Base-by-base conservation (phyloP, 768 basidiomycete genomes). In the Tylopilus subfusipes region DNA sequence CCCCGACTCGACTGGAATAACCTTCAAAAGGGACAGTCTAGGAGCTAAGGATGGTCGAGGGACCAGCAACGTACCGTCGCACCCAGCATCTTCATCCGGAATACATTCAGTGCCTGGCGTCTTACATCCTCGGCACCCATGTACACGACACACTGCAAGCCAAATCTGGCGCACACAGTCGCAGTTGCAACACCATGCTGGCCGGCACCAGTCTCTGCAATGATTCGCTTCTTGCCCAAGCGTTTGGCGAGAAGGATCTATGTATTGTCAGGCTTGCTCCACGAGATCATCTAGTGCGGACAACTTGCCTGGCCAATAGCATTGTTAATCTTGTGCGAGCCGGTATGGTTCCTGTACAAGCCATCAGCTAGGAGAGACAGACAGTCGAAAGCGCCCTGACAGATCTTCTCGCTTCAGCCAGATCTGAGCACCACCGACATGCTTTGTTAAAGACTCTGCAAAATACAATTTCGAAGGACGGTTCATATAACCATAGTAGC, bases 121-220 rank as follows among this genome's bases (percentile, higher is more conserved):
- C 93, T 83, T 16, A 98, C 95, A 68, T 98, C 97, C 71, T 98
- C 97, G 24, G 92, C 84, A 48, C 97, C 97, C 97, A 99, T 99
- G 75, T 95, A 99, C 66, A 99, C 81, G 61, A 96, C 73, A 68
- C 97, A 99, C 72, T 97, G 86, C 78, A 98, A 69, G 7, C 92
- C 95, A 63, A 98, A 99, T 63, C 90, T 89, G 22, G 97, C 97
- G 62, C 97, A 98, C 22, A 93, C 97, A 6, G 97, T 99, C 2
- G 97, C 97, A 44, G 97, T 98, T 21, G 97, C 97, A 29, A 99
- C 97, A 69, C 97, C 97, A 70, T 99, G 97, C 70, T 98, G 97
- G 16, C 97, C 97, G 1, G 97, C 97, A 57, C 97, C 97, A 1
- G 97, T 98, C 77, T 99, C 97, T 30, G 97, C 97, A 60, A 98